phyloP scores from a whole-genome alignment of 2,329 filamentous ascomycete genomes.

The Penicillium corylophilum region DNA sequence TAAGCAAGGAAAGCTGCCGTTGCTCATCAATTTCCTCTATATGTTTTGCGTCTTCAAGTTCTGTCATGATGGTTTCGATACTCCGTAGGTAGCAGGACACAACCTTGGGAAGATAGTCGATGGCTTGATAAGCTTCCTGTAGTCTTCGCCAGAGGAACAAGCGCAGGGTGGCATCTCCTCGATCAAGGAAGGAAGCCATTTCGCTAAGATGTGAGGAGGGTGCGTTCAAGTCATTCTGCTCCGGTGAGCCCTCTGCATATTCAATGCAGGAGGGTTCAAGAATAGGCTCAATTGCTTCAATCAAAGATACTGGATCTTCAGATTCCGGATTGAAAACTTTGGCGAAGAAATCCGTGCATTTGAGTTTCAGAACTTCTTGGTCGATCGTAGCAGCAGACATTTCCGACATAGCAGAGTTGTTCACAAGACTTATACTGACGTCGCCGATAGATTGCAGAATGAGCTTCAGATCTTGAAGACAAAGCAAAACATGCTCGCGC shows the following conservation, averaged over 20 bases:
- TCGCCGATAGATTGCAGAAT: slow-evolving; percentile 51
- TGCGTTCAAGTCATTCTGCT: slow-evolving; percentile 38
- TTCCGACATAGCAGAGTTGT: slow-evolving; percentile 86
- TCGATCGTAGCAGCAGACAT: slow-evolving; percentile 82
- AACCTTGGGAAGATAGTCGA: slow-evolving; percentile 82
- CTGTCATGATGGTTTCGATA: slow-evolving; percentile 76
- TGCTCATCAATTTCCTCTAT: slow-evolving; percentile 58
- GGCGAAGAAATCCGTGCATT: slow-evolving; percentile 94
- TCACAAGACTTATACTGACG: slow-evolving; percentile 63
- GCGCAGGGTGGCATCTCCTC: slow-evolving; percentile 76
- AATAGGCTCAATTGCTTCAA: slow-evolving; percentile 89
- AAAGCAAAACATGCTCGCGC: slow-evolving; percentile 61
- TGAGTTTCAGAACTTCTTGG: slow-evolving; percentile 85
- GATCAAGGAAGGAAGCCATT: slow-evolving; percentile 80
- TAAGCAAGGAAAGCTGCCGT: slow-evolving; percentile 69
- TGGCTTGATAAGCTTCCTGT: slow-evolving; percentile 82
- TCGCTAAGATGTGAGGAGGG: slow-evolving; percentile 62
- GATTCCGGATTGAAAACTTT: slow-evolving; percentile 82
- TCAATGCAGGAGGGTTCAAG: slow-evolving; percentile 62
- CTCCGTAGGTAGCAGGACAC: slow-evolving; percentile 83
- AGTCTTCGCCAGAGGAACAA: slow-evolving; percentile 88
- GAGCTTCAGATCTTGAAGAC: slow-evolving; percentile 62
- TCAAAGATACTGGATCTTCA: slow-evolving; percentile 77
- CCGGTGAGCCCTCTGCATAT: slow-evolving; percentile 19
- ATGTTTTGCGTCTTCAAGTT: slow-evolving; percentile 63